A percentile compares a stretch with the other conserved stretches of the same genome.
These are phyloP conservation scores for Suhomyces atakaporum DNA, from an alignment of 1,139 yeast genomes.

Conservation along the genomic window DNA sequence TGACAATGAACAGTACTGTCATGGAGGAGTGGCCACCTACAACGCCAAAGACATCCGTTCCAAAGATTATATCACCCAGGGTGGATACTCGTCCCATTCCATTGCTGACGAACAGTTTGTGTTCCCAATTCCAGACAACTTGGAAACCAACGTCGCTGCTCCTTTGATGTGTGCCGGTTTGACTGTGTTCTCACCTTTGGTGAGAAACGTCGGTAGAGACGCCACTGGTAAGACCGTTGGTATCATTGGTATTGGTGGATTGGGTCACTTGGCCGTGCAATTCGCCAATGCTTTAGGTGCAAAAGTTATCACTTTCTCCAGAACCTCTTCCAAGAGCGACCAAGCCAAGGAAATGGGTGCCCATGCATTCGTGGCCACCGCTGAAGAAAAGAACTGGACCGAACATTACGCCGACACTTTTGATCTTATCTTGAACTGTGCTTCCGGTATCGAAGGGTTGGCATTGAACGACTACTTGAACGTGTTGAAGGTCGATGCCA, in stretches of 20 bases:
- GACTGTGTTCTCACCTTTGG: slow-evolving; percentile 54
- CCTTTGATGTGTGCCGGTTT: slow-evolving; percentile 57
- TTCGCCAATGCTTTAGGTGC: slow-evolving; percentile 61
- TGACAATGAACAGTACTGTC: slow-evolving; percentile 51
- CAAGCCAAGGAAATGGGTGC: slow-evolving; percentile 58
- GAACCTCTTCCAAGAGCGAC: slow-evolving; percentile 48
- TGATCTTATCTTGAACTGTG: slow-evolving; percentile 53
- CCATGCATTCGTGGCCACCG: slow-evolving; percentile 52
- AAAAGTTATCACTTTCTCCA: slow-evolving; percentile 55
- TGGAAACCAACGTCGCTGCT: slow-evolving; percentile 45
- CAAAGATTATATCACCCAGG: slow-evolving; percentile 50
- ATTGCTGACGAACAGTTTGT: slow-evolving; percentile 49
- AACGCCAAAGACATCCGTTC: slow-evolving; percentile 32
- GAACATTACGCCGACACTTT: slow-evolving; percentile 30
- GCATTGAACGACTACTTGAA: slow-evolving; percentile 23
- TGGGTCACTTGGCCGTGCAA: slow-evolving; percentile 62
- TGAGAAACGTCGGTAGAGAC: slow-evolving; percentile 37
- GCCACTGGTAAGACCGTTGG: slow-evolving; percentile 50
- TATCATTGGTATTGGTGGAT: slow-evolving; percentile 60
- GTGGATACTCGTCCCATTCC: slow-evolving; percentile 56
- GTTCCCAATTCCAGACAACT: slow-evolving; percentile 49
- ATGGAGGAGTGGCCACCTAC: slow-evolving; percentile 44
- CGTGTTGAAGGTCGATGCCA: slow-evolving; percentile 26
- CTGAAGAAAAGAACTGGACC: slow-evolving; percentile 42
- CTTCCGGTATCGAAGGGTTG: slow-evolving; percentile 41